These are phyloP conservation scores for Pluteus cervinus DNA, from an alignment of 768 basidiomycete genomes.

Conservation along the genomic window DNA sequence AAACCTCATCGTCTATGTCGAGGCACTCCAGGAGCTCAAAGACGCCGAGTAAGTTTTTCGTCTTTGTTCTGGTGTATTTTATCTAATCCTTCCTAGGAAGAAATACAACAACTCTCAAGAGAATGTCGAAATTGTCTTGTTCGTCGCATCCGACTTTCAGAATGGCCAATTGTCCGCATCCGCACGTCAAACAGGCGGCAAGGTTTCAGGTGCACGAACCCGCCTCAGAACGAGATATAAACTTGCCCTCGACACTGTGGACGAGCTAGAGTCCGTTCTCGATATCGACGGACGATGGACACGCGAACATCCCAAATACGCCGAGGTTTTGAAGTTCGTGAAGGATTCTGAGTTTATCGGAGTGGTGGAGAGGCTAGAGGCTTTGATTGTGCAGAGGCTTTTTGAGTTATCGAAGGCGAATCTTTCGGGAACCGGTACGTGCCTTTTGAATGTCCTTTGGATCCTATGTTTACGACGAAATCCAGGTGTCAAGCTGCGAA, in stretches of 20 bases:
- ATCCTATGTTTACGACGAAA: no score
- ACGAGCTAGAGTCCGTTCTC: neutral
- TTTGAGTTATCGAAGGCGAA: slow-evolving; percentile 14
- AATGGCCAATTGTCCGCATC: no score
- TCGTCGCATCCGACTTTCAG: no score
- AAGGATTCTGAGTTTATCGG: neutral
- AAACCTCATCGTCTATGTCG: neutral
- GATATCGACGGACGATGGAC: neutral
- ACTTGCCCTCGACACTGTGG: neutral
- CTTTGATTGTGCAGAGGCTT: neutral
- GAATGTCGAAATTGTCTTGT: no score
- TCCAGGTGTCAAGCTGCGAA: no score
- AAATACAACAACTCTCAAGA: no score
- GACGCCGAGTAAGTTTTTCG: neutral
- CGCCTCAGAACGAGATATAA: neutral
- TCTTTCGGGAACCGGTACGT: slow-evolving; percentile 12
- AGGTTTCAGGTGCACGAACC: neutral
- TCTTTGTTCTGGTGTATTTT: no score
- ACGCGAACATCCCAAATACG: neutral
- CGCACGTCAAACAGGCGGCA: neutral
- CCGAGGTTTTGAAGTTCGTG: neutral
- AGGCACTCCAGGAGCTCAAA: neutral
- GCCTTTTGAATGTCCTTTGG: no score
- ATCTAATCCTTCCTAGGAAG: no score
- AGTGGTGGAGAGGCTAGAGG: neutral